Evolutionary conservation across 177 flowering plant species (phyloP), one percentile per base, ranked within the genome.

Genomic region (Telopea speciosissima): DNA sequence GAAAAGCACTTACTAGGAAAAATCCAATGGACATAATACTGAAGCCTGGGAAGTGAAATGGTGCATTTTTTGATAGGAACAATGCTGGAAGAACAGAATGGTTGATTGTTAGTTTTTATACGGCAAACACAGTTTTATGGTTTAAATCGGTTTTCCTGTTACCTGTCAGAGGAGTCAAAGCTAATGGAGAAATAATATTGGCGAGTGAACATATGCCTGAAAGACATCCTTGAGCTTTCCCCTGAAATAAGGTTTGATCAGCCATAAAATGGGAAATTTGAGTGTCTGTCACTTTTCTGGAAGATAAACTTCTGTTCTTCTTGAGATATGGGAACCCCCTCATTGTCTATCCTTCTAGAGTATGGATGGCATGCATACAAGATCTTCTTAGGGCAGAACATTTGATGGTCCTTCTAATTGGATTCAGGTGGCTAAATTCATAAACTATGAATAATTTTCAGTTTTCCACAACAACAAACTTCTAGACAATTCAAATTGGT

Each of bases 231-330:
- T 95, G 98, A 78, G 86, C 93, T 83, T 87, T 95, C 24, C 99
- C 99, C 99, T 95, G 86, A 8, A 28, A 76, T 64, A 44, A 44
- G 49, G 11, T 44, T 9, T 44, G 49, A 44, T 44, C 49, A 44
- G 49, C 14, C 14, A 44, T 44, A 44, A 44, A 13, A 44, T 10
- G 10, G 44, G 44, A 40, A 5, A 40, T 5, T 5, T 40, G 44
- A 40, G 44, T 94, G 88, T 74, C 84, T 74, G 70, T 93, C 80
- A 67, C 10, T 40, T 40, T 96, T 96, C 44, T n/a, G n/a, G n/a
- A 93, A 88, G 56, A 95, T 84, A 80, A 96, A 95, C 65, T 98
- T 98, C 80, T 95, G 98, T 77, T 85, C 93, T 83, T 87, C 99
- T 97, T 94, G 86, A 7, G 24, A 44, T 9, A 44, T 44, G 49